Base-by-base conservation (phyloP, 305 asterid species). In the Petunia hybrid region DNA sequence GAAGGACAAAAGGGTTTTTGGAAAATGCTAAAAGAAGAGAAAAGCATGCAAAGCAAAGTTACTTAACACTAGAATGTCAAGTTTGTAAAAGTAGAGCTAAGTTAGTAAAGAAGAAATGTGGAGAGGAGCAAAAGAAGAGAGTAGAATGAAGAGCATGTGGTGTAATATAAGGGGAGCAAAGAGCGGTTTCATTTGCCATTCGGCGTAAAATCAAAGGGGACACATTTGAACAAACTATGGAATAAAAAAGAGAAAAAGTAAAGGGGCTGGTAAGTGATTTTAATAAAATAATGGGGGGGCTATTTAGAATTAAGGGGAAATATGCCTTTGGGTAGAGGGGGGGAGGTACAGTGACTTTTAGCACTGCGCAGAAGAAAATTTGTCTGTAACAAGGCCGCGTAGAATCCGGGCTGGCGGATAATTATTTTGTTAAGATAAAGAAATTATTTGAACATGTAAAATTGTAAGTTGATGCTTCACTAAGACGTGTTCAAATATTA, bases 131-230 rank as follows among this genome's bases (percentile, higher is more conserved):
- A 55, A 43, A 36, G 71, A 81, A 56, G 53, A 46, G 83, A 36
- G 87, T 75, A 62, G 64, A 68, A 9, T 12, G 83, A 73, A 79
- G 77, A 83, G 88, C 92, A 92, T 90, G 91, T 91, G 97, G 94
- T 87, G 89, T 92, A 86, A 89, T 91, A 90, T 92, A 91, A 91
- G 83, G 97, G 97, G 89, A 87, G 90, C 53, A 85, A 87, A 84
- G 87, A 89, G 95, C 98, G 98, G 97, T 89, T 91, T 86, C 78
- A 77, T 88, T 92, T 91, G 97, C 95, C 97, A 93, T 89, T 87
- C 94, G 98, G 99, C 97, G 92, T 83, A 83, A 88, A 87, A 85
- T 79, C 86, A 88, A 22, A 22, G 31, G 31, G 31, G 31, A 22
- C 31, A 22, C 31, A 22, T 22, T 22, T 22, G 31, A 22, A 22